Base-by-base conservation (phyloP, 805 yeast species). In the Jamesozyma spencerorum region DNA sequence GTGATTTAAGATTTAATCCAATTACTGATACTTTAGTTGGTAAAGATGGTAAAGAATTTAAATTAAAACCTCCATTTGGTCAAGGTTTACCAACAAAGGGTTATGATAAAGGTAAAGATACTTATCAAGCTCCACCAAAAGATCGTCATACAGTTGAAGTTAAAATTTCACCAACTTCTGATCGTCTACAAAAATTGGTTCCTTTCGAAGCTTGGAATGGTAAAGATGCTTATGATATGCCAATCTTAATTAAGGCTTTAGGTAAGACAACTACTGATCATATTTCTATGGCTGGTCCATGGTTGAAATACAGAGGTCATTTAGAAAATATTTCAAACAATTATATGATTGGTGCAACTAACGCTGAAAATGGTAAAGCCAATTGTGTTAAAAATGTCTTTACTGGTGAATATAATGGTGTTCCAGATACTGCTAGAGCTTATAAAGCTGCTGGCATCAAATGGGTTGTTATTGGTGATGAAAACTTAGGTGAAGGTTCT, bases 241-340 rank as follows among this genome's bases (percentile, higher is more conserved):
- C 96, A 69, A 90, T 90, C 58, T 80, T 90, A 71, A 85, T 90
- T 71, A 90, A 92, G 75, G 85, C 96, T 54, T 73, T 81, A 49
- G 97, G 97, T 73, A 90, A 90, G 79, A 88, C 97, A 67, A 90
- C 98, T 60, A 90, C 98, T 57, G 98, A 90, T 74, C 98, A 90
- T 74, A 90, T 90, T 62, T 90, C 97, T 61, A 88, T 86, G 94
- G 98, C 98, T 64, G 98, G 98, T 72, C 97, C 97, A 64, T 90
- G 98, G 98, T 84, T 90, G 78, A 90, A 90, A 75, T 90, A 90
- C 90, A 85, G 97, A 77, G 98, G 98, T 71, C 98, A 90, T 75
- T 77, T 90, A 74, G 90, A 87, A 75, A 90, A 90, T 81, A 92
- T 90, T 64, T 87, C 97, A 54, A 87, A 90, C 79, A 90, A 92